Evolutionary conservation across 495 filamentous ascomycete genomes (phyloP).

Genomic region (Venustampulla echinocandica): DNA sequence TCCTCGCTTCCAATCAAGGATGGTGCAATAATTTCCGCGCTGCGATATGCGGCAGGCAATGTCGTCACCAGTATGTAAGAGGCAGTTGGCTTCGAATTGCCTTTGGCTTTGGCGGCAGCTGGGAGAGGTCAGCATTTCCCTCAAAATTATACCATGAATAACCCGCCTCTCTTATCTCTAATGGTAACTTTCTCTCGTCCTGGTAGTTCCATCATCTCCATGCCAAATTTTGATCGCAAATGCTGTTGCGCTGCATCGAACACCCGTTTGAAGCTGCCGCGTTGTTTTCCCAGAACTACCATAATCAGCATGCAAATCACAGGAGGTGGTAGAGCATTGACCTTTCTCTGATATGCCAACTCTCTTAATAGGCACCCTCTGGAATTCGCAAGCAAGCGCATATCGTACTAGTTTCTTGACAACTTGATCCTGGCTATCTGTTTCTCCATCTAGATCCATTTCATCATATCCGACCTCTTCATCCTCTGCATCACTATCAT

Average conservation of each 20-base stretch:
- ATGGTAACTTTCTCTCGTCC: constrained; percentile 67
- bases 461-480: constrained; percentile 28
- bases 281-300: constrained; percentile 43
- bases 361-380: constrained; percentile 67
- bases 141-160: constrained; percentile 25
- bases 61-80: constrained; percentile 67
- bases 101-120: constrained; percentile 34
- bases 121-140: neutral
- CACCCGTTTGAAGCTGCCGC: constrained; percentile 56
- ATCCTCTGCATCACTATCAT: constrained; percentile 27
- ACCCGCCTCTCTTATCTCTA: constrained; percentile 63
- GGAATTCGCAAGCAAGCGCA: constrained; percentile 79
- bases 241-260: constrained; percentile 56
- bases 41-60: constrained; percentile 57
- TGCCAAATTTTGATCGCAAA: constrained; percentile 19
- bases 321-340: constrained; percentile 14
- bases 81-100: constrained; percentile 41
- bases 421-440: constrained; percentile 49
- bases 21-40: constrained; percentile 56
- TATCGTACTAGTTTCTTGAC: constrained; percentile 89
- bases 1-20: constrained; percentile 51
- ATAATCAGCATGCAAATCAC: constrained; percentile 1
- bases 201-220: constrained; percentile 22
- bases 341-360: constrained; percentile 72
- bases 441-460: constrained; percentile 28